Base-by-base conservation (phyloP, 2,329 filamentous ascomycete species). In the Sphaerostilbella broomeana region DNA sequence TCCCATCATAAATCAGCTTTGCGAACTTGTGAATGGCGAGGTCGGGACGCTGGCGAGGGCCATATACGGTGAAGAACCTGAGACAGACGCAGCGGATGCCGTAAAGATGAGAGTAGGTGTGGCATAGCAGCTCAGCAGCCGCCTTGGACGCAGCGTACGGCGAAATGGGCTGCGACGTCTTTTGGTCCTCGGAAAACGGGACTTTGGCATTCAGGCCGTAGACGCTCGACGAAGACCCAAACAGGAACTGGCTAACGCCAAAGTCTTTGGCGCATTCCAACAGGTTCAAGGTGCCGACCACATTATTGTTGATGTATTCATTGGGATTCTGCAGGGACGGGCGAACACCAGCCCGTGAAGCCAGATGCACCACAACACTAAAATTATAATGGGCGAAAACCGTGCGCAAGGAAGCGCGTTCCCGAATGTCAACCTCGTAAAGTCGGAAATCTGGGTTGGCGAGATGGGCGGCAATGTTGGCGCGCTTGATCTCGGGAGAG, bases 21-120 rank as follows among this genome's bases (percentile, higher is more conserved):
- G 49, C 43, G 18, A 52, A 52, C 24, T 53, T 53, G 41, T 50
- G 44, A 20, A 52, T 51, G 6, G 50, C 50, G 27, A 53, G 38
- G 26, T 53, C 51, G 3, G 51, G 50, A 5, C 51, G 51, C 38
- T 52, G 50, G 7, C 50, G 46, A 9, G 50, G 39, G 27, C 51
- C 51, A 27, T 54, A 54, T 9, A 51, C 51, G 20, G 48, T 53
- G 35, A 53, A 53, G 46, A 53, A 52, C n/a, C 51, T 40, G 9
- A 53, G 48, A 11, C 46, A 49, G 17, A 52, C 25, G 40, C 47
- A 51, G n/a, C 48, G 46, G 11, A 53, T 47, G 25, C 20, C 38
- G 33, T 53, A 51, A 3, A 54, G 47, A 30, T 51, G 48, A 7
- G 48, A 44, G 33, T 52, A 51, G 10, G 49, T 52, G 33, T 52